These are phyloP conservation scores for Chaetomiaceae sp. DNA, from an alignment of 2,329 filamentous ascomycete genomes.

Conservation along the genomic window DNA sequence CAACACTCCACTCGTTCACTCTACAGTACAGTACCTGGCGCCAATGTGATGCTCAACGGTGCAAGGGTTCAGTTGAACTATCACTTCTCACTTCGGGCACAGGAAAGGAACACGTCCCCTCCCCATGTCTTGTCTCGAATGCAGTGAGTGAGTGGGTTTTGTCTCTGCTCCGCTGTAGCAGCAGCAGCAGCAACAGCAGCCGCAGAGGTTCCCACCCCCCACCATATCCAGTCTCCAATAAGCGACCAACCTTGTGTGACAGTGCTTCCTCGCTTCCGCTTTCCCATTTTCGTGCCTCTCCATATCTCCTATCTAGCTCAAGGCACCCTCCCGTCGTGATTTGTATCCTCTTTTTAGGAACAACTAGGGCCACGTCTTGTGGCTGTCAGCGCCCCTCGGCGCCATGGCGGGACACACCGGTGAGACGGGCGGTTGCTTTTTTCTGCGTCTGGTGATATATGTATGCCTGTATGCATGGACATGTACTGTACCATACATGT, in stretches of 20 bases:
- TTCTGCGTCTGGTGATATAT: neutral
- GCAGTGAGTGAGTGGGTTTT: neutral
- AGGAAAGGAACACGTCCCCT: too few species aligned
- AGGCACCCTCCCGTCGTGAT: neutral
- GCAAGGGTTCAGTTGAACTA: neutral
- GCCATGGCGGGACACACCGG: neutral
- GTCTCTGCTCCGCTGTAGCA: neutral
- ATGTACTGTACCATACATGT: too few species aligned
- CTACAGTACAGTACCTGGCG: too few species aligned
- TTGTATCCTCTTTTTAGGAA: too few species aligned
- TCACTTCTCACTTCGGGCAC: neutral
- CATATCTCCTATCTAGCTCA: too few species aligned
- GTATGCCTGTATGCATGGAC: too few species aligned
- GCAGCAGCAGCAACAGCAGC: too few species aligned
- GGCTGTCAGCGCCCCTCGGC: neutral
- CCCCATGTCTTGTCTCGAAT: neutral
- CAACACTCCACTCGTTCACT: neutral
- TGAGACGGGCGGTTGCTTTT: conserved; percentile 1
- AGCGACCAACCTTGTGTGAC: conserved; percentile 6
- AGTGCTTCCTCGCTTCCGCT: neutral
- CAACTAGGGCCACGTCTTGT: neutral
- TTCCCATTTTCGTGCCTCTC: too few species aligned
- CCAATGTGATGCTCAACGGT: neutral
- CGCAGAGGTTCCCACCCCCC: too few species aligned
- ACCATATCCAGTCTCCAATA: too few species aligned